A percentile compares a stretch with the other conserved stretches of the same genome.
Conservation (phyloP, 306 rosid species). For the Cucurbita maxima region DNA sequence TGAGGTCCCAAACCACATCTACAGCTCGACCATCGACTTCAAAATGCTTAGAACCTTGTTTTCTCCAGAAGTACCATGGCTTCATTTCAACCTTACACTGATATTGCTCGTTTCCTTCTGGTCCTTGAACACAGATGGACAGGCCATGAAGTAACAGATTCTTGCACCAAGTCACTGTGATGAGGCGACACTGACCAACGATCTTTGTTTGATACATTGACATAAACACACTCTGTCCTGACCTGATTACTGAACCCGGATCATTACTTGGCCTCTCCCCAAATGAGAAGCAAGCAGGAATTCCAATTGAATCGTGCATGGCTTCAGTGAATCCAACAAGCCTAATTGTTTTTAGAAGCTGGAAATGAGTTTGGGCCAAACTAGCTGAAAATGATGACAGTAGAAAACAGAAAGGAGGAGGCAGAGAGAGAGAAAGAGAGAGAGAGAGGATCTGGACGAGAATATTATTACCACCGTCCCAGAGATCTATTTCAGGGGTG, state of each 20-base stretch:
- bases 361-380: not conserved
- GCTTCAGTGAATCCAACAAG: not conserved
- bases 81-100: conserved; percentile 78
- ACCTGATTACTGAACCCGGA: conserved; percentile 32
- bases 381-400: not conserved
- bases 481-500: conserved; percentile 7
- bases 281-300: conserved; percentile 65
- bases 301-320: conserved; percentile 74
- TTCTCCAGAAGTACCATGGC: conserved; percentile 93
- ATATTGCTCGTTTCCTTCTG: conserved; percentile 28
- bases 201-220: conserved; percentile 58
- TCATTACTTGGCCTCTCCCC: conserved; percentile 29
- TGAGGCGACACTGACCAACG: conserved; percentile 55
- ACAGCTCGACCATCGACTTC: conserved; percentile 42
- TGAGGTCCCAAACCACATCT: conserved; percentile 72
- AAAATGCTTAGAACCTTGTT: conserved; percentile 68
- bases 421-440: not conserved
- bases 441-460: not conserved
- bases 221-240: conserved; percentile 54
- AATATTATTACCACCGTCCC: conserved; percentile 3
- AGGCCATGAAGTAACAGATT: conserved; percentile 63
- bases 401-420: not conserved
- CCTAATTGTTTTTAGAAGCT: not conserved
- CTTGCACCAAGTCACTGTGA: conserved; percentile 87
- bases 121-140: conserved; percentile 53